phyloP scores from a whole-genome alignment of 179 eudicot species.

The Patellifolia procumbens region DNA sequence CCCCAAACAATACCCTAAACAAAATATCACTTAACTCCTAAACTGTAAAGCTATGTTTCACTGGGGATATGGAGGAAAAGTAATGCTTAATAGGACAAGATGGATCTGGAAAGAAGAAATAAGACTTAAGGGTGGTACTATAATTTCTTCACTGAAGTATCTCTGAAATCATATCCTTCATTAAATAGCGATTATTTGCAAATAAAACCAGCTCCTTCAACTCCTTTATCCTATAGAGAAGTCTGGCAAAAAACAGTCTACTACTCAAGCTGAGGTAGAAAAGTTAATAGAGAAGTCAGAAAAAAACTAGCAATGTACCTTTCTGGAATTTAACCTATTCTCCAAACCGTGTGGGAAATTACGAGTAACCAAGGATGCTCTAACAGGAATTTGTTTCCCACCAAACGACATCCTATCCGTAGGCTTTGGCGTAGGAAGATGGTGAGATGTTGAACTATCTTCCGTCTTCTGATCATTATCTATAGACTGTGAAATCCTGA shows the following conservation, averaged over 20 bases:
- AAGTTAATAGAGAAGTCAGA: neutral
- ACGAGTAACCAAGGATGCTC: slow-evolving; percentile 51
- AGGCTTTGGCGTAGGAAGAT: slow-evolving; percentile 52
- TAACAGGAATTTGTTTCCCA: slow-evolving; percentile 83
- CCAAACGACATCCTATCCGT: slow-evolving; percentile 60
- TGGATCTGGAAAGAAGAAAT: no score
- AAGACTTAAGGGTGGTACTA: no score
- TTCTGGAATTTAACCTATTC: slow-evolving; percentile 46
- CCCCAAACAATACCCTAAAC: no score
- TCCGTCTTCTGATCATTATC: slow-evolving; percentile 79
- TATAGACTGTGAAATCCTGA: slow-evolving; percentile 56
- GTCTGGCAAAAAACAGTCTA: neutral
- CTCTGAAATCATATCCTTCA: no score
- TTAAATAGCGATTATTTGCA: no score
- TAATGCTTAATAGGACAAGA: no score
- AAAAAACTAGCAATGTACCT: slow-evolving; percentile 35
- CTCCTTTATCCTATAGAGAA: no score
- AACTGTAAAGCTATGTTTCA: no score
- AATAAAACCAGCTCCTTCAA: no score
- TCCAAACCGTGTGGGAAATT: slow-evolving; percentile 55
- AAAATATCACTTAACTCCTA: no score
- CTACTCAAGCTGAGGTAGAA: neutral
- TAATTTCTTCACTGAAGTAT: no score
- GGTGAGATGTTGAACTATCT: slow-evolving; percentile 79
- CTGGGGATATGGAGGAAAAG: no score